phyloP scores from a whole-genome alignment of 1,284 basidiomycete genomes.

The Malassezia psittaci region DNA sequence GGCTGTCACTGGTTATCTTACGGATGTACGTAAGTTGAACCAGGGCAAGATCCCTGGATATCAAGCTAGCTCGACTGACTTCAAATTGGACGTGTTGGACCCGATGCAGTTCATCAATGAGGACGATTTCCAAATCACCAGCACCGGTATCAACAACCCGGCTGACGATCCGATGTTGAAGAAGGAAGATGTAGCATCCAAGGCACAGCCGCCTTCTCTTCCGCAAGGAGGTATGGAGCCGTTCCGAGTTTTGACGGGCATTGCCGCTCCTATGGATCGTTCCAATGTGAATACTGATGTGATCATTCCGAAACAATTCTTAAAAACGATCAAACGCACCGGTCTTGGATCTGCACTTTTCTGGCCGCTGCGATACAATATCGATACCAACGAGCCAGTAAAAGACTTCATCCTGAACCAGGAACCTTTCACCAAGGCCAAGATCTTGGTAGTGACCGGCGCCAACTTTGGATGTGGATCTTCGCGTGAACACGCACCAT shows the following conservation, averaged over 20 bases:
- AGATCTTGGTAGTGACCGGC: conserved; percentile 39
- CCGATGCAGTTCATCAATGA: conserved; percentile 33
- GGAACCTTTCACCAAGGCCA: conserved; percentile 28
- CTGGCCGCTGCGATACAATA: conserved; percentile 40
- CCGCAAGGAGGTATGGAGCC: conserved; percentile 30
- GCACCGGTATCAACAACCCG: conserved; percentile 6
- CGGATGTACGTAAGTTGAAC: conserved; percentile 43
- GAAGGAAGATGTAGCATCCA: not conserved
- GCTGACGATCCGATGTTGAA: not conserved
- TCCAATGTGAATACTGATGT: conserved; percentile 46
- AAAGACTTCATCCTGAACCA: conserved; percentile 40
- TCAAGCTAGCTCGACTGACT: conserved; percentile 27
- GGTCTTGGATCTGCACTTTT: conserved; percentile 42
- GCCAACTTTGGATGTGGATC: conserved; percentile 46
- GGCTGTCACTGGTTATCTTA: conserved; percentile 43
- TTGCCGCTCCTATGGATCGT: conserved; percentile 41
- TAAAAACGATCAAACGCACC: conserved; percentile 46
- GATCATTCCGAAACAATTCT: conserved; percentile 46
- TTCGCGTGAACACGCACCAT: conserved; percentile 42
- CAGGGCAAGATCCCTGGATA: conserved; percentile 22
- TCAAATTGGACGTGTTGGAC: conserved; percentile 34
- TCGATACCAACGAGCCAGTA: conserved; percentile 33
- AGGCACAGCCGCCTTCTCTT: not conserved
- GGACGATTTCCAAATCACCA: conserved; percentile 10
- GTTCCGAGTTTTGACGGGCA: conserved; percentile 39